Evolutionary conservation across 371 early-diverging fungal species (phyloP).

Genomic region (Circinella minor): DNA sequence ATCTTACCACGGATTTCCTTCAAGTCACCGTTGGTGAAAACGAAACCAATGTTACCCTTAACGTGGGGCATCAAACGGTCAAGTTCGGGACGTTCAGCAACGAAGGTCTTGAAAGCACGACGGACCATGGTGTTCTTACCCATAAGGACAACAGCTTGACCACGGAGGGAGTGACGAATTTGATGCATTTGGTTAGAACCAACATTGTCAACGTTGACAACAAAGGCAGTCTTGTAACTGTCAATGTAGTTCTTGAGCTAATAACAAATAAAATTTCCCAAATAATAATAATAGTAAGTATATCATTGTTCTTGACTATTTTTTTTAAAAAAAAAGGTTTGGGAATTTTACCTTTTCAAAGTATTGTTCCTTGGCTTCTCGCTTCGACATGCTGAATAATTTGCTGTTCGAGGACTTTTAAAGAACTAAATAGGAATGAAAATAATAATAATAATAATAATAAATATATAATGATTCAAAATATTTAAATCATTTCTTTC

Average conservation of each 20-base stretch:
- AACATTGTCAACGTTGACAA: slow-evolving; percentile 99
- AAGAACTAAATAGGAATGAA: slow-evolving; percentile 34
- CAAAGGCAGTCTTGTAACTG: slow-evolving; percentile 89
- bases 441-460: slow-evolving; percentile 2
- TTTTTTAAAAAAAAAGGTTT: too few relatives aligned
- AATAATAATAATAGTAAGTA: too few relatives aligned
- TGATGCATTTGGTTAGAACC: slow-evolving; percentile 99
- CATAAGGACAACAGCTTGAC: slow-evolving; percentile 95
- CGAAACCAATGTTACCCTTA: slow-evolving; percentile 98
- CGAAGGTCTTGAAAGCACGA: slow-evolving; percentile 87
- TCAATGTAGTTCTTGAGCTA: slow-evolving; percentile 75
- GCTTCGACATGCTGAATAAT: slow-evolving; percentile 55
- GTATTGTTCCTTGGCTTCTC: slow-evolving; percentile 59
- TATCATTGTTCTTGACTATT: too few relatives aligned
- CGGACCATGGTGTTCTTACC: slow-evolving; percentile 99
- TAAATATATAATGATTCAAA: slow-evolving; percentile 6
- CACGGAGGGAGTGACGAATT: slow-evolving; percentile 94
- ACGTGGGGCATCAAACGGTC: slow-evolving; percentile 87
- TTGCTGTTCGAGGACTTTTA: slow-evolving; percentile 60
- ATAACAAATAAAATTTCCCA: too few relatives aligned
- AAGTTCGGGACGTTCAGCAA: slow-evolving; percentile 84
- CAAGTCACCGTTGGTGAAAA: slow-evolving; percentile 98
- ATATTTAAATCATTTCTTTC: neutral
- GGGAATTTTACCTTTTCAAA: slow-evolving; percentile 31
- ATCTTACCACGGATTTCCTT: slow-evolving; percentile 95